Percentiles rank a stretch among this genome's conserved stretches.
phyloP scores from a whole-genome alignment of 1,284 basidiomycete species.

The Psilocybe mexicana region DNA sequence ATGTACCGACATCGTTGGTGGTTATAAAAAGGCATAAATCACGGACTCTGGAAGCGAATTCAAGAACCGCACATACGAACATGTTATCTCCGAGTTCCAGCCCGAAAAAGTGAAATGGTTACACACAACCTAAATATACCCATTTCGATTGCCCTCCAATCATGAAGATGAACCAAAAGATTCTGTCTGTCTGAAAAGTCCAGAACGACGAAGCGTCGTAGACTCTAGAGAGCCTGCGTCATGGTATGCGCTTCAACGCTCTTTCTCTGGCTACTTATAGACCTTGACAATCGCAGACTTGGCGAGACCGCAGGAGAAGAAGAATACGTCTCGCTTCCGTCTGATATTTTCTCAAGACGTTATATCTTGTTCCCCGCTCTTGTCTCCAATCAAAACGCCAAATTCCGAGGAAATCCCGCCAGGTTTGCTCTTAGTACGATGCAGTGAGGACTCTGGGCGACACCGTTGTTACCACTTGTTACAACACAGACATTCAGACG shows the following conservation, averaged over 20 bases:
- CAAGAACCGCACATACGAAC: slow-evolving; percentile 5
- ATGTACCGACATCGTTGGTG: not conserved
- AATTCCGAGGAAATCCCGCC: slow-evolving; percentile 7
- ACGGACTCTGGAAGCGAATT: not conserved
- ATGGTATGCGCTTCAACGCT: too few species aligned
- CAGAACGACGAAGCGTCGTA: too few species aligned
- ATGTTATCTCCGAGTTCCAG: slow-evolving; percentile 6
- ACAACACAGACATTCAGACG: not conserved
- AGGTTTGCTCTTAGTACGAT: not conserved
- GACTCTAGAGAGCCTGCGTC: too few species aligned
- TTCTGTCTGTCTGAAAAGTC: not conserved
- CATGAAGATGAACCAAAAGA: not conserved
- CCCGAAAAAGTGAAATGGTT: not conserved
- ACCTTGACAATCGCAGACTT: too few species aligned
- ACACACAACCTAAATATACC: not conserved
- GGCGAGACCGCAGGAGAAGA: not conserved
- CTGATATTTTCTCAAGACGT: slow-evolving; percentile 2
- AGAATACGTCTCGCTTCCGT: not conserved
- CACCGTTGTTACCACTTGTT: too few species aligned
- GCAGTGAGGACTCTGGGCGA: too few species aligned
- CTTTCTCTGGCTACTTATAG: too few species aligned
- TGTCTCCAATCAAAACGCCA: not conserved
- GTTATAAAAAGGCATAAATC: not conserved
- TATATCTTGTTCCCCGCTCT: not conserved
- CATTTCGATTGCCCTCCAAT: not conserved